Evolutionary conservation across 1,139 yeast genomes (phyloP).

Genomic region (Debaryomyces udenii): DNA sequence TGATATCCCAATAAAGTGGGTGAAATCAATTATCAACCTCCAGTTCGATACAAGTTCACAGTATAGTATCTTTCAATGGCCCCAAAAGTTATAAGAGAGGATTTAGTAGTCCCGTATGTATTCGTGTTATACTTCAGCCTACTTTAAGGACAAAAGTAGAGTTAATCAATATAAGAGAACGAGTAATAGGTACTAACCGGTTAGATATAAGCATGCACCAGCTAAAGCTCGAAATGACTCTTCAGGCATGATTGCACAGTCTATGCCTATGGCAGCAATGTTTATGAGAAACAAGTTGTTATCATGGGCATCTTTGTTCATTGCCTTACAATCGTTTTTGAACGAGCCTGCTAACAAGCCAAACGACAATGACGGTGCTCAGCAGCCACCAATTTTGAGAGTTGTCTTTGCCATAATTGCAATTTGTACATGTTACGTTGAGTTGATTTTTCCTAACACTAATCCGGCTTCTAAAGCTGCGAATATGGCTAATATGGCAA

Average conservation of each 20-base stretch:
- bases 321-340: constrained; percentile 53
- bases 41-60: neutral
- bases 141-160: too few relatives aligned
- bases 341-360: constrained; percentile 49
- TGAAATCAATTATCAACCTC: neutral
- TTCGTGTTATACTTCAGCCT: neutral
- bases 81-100: constrained; percentile 36
- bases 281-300: constrained; percentile 54
- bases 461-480: constrained; percentile 28
- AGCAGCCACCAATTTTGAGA: constrained; percentile 48
- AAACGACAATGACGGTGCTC: constrained; percentile 26
- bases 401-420: constrained; percentile 51
- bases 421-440: constrained; percentile 56
- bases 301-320: constrained; percentile 60
- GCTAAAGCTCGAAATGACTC: constrained; percentile 53
- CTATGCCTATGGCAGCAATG: constrained; percentile 74
- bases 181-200: neutral
- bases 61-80: constrained; percentile 21
- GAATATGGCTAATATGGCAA: constrained; percentile 17
- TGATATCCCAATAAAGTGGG: constrained; percentile 1
- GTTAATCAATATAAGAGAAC: too few relatives aligned
- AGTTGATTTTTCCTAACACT: constrained; percentile 43
- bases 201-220: constrained; percentile 51
- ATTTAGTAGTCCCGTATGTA: constrained; percentile 44
- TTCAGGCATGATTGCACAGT: constrained; percentile 53